Percentiles rank a stretch among this genome's conserved stretches.
Evolutionary conservation across 1,139 yeast genomes (phyloP).

Genomic region (Chernovozyma sophiae-reginae): DNA sequence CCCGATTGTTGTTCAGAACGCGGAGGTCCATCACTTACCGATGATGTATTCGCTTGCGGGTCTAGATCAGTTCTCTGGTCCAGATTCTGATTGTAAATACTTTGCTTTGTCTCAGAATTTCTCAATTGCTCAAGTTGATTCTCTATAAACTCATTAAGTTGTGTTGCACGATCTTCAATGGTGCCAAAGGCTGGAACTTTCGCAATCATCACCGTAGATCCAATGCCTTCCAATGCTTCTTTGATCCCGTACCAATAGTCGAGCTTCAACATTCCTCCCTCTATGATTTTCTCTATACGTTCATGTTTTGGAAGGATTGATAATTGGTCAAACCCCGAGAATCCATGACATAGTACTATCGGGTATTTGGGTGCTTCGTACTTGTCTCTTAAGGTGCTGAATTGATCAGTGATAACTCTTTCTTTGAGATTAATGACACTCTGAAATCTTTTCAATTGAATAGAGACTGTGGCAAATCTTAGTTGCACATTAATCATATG

Average conservation of each 20-base stretch:
- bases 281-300: constrained; percentile 13
- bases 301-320: constrained; percentile 40
- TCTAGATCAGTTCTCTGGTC: no score
- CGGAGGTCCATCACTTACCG: neutral
- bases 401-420: constrained; percentile 10
- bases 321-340: constrained; percentile 72
- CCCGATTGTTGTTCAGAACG: neutral
- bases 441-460: neutral
- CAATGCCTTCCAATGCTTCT: constrained; percentile 54
- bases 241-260: constrained; percentile 84
- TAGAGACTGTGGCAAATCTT: neutral
- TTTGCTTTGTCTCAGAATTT: constrained; percentile 20
- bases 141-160: constrained; percentile 51
- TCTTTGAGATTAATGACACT: constrained; percentile 1
- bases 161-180: constrained; percentile 64
- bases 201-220: constrained; percentile 68
- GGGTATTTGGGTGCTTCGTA: constrained; percentile 50
- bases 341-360: constrained; percentile 77
- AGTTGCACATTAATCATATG: no score
- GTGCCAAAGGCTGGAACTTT: constrained; percentile 82
- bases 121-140: constrained; percentile 33
- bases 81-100: constrained; percentile 23
- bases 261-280: constrained; percentile 33
- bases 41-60: constrained; percentile 8
- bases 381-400: constrained; percentile 14